phyloP scores from a whole-genome alignment of 2,329 filamentous ascomycete species.

The Trichophyton benhamiae region DNA sequence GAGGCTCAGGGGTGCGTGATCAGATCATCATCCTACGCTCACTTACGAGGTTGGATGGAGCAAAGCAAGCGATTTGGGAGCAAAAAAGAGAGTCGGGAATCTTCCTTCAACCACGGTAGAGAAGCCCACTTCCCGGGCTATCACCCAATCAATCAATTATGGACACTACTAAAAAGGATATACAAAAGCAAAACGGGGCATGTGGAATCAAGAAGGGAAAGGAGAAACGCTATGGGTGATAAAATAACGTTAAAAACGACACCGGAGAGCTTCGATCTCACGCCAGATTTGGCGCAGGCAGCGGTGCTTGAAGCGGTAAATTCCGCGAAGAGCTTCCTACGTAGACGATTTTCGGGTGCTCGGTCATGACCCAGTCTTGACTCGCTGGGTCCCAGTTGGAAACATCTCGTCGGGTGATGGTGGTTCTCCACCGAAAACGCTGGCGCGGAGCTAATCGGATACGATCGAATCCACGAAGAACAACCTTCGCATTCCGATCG shows the following conservation, averaged over 20 bases:
- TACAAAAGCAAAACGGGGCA: background rate
- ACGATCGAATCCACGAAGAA: slow-evolving; percentile 71
- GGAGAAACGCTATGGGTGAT: background rate
- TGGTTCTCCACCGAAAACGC: slow-evolving; percentile 52
- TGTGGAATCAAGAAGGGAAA: background rate
- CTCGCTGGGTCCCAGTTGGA: slow-evolving; percentile 68
- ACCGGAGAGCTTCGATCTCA: background rate
- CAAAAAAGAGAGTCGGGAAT: background rate
- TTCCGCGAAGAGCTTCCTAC: slow-evolving; percentile 49
- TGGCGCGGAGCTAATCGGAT: slow-evolving; percentile 59
- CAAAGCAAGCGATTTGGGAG: background rate
- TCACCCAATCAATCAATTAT: background rate
- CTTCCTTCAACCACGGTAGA: background rate
- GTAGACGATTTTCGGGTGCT: slow-evolving; percentile 46
- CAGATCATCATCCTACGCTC: background rate
- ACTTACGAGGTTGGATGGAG: background rate
- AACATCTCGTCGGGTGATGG: slow-evolving; percentile 66
- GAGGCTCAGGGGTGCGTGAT: background rate
- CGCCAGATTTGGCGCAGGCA: slow-evolving; percentile 17
- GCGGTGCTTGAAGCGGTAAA: slow-evolving; percentile 35
- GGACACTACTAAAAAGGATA: background rate
- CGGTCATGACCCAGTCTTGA: slow-evolving; percentile 71
- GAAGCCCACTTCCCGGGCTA: background rate
- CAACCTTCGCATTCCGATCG: slow-evolving; percentile 51
- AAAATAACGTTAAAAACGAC: background rate